Base-by-base conservation (phyloP, 441 rosid species). In the Pelargonium myrrhifolium region DNA sequence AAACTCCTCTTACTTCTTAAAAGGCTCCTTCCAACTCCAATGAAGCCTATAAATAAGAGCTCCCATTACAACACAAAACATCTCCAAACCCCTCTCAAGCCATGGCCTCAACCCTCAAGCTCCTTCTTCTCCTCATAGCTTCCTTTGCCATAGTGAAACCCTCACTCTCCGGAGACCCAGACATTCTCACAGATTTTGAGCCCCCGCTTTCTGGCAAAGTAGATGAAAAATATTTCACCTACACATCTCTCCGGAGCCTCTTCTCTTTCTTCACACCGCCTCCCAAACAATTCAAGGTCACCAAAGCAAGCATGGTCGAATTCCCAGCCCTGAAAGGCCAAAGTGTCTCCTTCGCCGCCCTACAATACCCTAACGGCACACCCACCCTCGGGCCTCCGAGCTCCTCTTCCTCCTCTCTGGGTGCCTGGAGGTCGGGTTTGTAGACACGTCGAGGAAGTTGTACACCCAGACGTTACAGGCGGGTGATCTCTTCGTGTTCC, bases 361-460 rank as follows among this genome's bases (percentile, higher is more conserved):
- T 67, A 4, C 20, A 56, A 6, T 67, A 24, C 64, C 51, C 63
- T 0, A 61, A 22, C 15, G 53, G 63, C 17, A 10, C 62, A 67
- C 62, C 17, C 70, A 67, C 62, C 70, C 70, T 8, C 70, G 70
- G 0, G 40, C 62, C 3, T 37, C 53, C 1, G 70, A 67, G 66
- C 72, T 69, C 61, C 66, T 69, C 15, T 69, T 61, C 49, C 61
- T 69, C 60, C 0, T 9, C 6, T 24, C 15, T 20, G 72, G 72
- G 59, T 43, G 65, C 6, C 58, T 61, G 17, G 17, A 28, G 28
- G 72, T 69, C 10, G 72, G 72, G 14, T 49, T 69, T 18, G 35
- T 69, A 6, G 72, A 69, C 72, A 61, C 72, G 10, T 43, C 65
- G 18, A 15, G 51, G 62, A 49, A 49, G 62, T 66, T 69, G 20